A percentile compares a stretch with the other conserved stretches of the same genome.
phyloP scores from a whole-genome alignment of 768 basidiomycete species.

The Scleroderma citrinum region DNA sequence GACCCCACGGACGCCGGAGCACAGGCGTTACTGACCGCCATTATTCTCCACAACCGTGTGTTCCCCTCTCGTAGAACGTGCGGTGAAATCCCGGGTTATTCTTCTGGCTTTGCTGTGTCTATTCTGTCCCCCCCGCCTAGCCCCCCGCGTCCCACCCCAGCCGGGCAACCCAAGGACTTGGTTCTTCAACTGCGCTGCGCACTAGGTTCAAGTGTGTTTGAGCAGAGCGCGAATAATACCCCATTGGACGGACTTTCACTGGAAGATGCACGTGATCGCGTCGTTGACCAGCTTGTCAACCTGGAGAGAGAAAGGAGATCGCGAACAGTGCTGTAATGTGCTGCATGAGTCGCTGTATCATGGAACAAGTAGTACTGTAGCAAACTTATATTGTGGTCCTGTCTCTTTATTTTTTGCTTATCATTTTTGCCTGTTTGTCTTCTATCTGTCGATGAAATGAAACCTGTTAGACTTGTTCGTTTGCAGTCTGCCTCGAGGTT shows the following conservation, averaged over 20 bases:
- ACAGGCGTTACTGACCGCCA: constrained; percentile 48
- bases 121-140: constrained; percentile 58
- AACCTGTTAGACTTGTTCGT: too few relatives aligned
- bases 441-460: too few relatives aligned
- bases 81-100: constrained; percentile 2
- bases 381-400: too few relatives aligned
- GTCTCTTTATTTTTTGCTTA: too few relatives aligned
- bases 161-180: constrained; percentile 26
- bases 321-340: constrained; percentile 5
- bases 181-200: constrained; percentile 45
- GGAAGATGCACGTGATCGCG: constrained; percentile 73
- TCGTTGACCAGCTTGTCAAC: constrained; percentile 62
- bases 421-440: too few relatives aligned
- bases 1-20: constrained; percentile 40
- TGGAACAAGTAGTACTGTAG: too few relatives aligned
- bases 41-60: constrained; percentile 55
- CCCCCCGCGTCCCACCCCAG: constrained; percentile 28
- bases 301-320: constrained; percentile 25
- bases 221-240: constrained; percentile 13
- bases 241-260: constrained; percentile 33
- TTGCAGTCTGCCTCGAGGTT: too few relatives aligned
- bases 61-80: constrained; percentile 37
- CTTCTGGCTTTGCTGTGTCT: constrained; percentile 26
- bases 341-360: too few relatives aligned
- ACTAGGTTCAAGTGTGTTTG: constrained; percentile 50